Evolutionary conservation across 2,329 filamentous ascomycete species (phyloP).

Genomic region (Fusarium tjaetaba): DNA sequence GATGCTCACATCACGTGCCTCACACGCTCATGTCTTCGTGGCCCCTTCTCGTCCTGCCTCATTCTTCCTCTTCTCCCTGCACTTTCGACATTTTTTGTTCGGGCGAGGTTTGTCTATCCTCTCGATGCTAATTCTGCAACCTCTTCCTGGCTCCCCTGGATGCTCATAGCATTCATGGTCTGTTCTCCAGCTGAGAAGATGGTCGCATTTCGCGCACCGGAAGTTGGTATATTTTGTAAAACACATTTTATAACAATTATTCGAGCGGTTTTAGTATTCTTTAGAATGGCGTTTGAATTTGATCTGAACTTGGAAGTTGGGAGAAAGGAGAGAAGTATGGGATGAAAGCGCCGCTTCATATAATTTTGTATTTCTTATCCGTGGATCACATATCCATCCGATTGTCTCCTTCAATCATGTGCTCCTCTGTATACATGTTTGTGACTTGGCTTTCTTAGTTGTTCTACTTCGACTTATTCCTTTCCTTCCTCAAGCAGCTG

Average conservation of each 20-base stretch:
- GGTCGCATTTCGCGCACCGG: background rate
- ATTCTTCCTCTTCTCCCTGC: rapidly evolving
- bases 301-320: rapidly evolving
- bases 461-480: background rate
- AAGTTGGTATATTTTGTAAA: background rate
- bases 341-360: background rate
- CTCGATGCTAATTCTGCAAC: background rate
- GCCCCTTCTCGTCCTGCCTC: rapidly evolving
- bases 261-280: rapidly evolving
- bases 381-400: background rate
- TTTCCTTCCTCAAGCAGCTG: background rate
- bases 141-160: background rate
- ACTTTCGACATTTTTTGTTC: rapidly evolving
- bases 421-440: too few relatives aligned
- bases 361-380: background rate
- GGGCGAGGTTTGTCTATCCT: rapidly evolving
- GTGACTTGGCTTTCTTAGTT: rapidly evolving
- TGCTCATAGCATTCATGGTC: background rate
- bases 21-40: too few relatives aligned
- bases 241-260: background rate
- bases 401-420: background rate
- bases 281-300: rapidly evolving
- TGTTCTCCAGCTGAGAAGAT: background rate
- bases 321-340: rapidly evolving
- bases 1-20: background rate